Percentiles rank a stretch among this genome's conserved stretches.
These are phyloP conservation scores for Nitzschia palea DNA, from an alignment of 108 stramenopile species.

Conservation along the genomic window DNA sequence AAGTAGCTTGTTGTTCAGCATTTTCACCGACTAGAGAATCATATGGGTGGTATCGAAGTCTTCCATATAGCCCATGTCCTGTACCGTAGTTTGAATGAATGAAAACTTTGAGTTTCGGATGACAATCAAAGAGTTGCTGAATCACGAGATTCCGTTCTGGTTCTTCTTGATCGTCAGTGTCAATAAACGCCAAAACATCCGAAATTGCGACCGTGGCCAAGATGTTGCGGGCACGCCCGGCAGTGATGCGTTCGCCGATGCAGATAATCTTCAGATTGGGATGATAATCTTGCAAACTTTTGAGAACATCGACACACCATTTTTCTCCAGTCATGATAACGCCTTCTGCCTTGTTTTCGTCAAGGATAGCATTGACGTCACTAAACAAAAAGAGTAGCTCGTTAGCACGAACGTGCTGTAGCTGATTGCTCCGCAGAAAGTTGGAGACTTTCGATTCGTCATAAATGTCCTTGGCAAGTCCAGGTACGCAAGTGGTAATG, in stretches of 20 bases:
- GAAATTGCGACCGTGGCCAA: neutral
- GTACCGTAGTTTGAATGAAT: constrained; percentile 9
- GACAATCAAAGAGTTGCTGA: neutral
- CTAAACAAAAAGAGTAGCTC: constrained; percentile 6
- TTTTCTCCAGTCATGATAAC: constrained; percentile 1
- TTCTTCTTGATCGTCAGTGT: constrained; percentile 11
- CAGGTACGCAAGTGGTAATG: constrained; percentile 8
- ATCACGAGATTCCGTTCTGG: constrained; percentile 7
- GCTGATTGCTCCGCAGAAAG: constrained; percentile 2
- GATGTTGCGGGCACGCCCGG: constrained; percentile 3
- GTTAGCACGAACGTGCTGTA: constrained; percentile 1
- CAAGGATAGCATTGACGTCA: constrained; percentile 3
- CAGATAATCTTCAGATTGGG: neutral
- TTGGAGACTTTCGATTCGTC: neutral
- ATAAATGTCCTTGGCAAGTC: constrained; percentile 9
- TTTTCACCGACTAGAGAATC: neutral
- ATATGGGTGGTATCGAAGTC: constrained; percentile 5
- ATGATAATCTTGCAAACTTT: constrained; percentile 1
- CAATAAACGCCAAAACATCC: constrained; percentile 18
- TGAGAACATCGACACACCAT: constrained; percentile 9
- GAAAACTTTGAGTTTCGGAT: neutral
- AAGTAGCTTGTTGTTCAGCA: neutral
- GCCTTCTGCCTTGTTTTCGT: neutral
- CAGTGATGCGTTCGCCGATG: constrained; percentile 11
- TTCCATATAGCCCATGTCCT: constrained; percentile 7